These are phyloP conservation scores for Podospora australis DNA, from an alignment of 495 filamentous ascomycete genomes.

Conservation along the genomic window DNA sequence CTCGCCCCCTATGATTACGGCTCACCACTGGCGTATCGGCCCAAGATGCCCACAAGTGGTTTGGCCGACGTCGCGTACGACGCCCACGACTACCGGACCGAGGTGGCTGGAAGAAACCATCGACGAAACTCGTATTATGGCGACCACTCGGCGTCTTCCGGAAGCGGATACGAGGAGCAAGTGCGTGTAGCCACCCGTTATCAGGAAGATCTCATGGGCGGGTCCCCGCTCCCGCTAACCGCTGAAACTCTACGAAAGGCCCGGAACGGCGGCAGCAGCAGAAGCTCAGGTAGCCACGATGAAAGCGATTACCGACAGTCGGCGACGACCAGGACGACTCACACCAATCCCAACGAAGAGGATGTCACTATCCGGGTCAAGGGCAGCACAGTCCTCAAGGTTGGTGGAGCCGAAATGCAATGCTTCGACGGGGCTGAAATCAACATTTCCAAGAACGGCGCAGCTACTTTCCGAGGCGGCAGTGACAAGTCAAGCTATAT, in stretches of 20 bases:
- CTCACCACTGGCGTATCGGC: conserved; percentile 10
- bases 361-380: conserved; percentile 50
- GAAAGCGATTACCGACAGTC: conserved; percentile 52
- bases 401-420: conserved; percentile 46
- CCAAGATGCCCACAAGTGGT: conserved; percentile 15
- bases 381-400: conserved; percentile 39
- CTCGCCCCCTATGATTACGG: conserved; percentile 16
- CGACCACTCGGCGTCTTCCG: conserved; percentile 17
- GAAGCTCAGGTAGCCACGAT: conserved; percentile 47
- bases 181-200: conserved; percentile 40
- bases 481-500: conserved; percentile 38
- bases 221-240: conserved; percentile 38
- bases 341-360: conserved; percentile 41
- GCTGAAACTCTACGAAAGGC: conserved; percentile 43
- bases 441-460: conserved; percentile 35
- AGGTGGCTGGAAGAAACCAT: conserved; percentile 19
- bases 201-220: conserved; percentile 45
- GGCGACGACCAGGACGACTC: conserved; percentile 48
- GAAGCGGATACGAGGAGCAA: conserved; percentile 44
- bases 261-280: conserved; percentile 42
- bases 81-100: conserved; percentile 19
- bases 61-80: conserved; percentile 20
- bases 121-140: conserved; percentile 32
- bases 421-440: conserved; percentile 48
- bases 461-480: conserved; percentile 22